Base-by-base conservation (phyloP, 805 yeast species). In the Yarrowia sp. region DNA sequence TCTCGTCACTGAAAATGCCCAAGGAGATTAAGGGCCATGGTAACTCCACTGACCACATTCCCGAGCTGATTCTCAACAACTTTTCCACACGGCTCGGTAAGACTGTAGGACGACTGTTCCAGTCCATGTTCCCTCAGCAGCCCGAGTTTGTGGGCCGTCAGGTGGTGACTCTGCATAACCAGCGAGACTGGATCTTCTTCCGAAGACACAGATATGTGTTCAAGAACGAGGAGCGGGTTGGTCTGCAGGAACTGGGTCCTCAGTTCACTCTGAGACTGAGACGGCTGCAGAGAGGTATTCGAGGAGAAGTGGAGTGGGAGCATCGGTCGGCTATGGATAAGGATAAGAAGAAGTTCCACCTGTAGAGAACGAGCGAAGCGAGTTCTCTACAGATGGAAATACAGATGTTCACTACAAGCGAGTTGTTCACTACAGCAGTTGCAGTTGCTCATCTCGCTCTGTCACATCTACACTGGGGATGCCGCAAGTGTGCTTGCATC, bases 131-230 rank as follows among this genome's bases (percentile, higher is more conserved):
- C 77, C 99, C 99, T 9, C 92, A 89, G 67, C 83, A 84, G 67
- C 99, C 99, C 1, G 98, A 95, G 73, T 84, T 95, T 70, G 89
- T 89, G 75, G 99, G 99, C 33, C 84, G 99, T 72, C 98, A 95
- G 74, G 99, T 91, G 50, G 88, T 95, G 33, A 95, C 99, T 0
- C 78, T 95, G 73, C 99, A 95, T 75, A 95, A 95, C 74, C 99
- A 95, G 75, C 83, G 99, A 80, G 99, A 95, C 75, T 95, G 83
- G 74, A 89, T 95, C 47, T 95, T 95, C 72, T 93, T 95, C 81
- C 84, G 99, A 78, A 85, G 98, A 78, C 99, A 95, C 74, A 84
- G 99, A 72, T 95, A 95, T 71, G 80, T 91, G 0, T 95, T 95
- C 78, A 83, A 84, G 73, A 89, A 91, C 74, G 97, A 92, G 69